Base-by-base conservation (phyloP, 345 rosid species). In the Brassica cretica region DNA sequence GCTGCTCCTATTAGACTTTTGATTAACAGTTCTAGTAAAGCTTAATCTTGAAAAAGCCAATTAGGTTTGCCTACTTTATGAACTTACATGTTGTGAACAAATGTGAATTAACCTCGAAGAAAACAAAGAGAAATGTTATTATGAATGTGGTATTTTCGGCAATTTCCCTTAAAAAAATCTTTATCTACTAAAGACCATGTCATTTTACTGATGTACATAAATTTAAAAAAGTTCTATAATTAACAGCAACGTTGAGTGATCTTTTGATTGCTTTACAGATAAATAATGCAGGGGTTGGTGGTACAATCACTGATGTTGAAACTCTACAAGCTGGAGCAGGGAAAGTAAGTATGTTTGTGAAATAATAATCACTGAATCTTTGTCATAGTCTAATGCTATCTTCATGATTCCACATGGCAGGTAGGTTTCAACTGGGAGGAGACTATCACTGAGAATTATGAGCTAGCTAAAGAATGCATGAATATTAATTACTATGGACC, bases 281-380 rank as follows among this genome's bases (percentile, higher is more conserved):
- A 15, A 88, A 86, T 76, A 88, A 85, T 71, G 89, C 90, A n/a
- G 92, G 85, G 8, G 49, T 87, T 74, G 15, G 5, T 68, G 87
- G 87, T 74, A 15, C n/a, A 10, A 27, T 19, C 65, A 8, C 61
- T 3, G 84, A 85, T 63, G 19, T 0, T 19, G 78, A 81, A 16
- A 66, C 84, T 64, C 8, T 80, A 8, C 49, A 25, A 37, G 78
- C 82, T 56, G 55, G 76, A 27, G 33, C 35, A 33, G 68, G 64
- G 19, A 66, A 73, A 72, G 85, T 81, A 79, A 70, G 16, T 46
- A 14, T 46, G 2, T n/a, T 14, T 49, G 5, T 49, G 7, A 12
- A 49, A 49, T 49, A 49, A 44, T 44, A 44, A 32, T 49, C 5
- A 2, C 7, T 49, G 56, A 49, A 49, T 49, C 18, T 49, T 49